A percentile compares a stretch with the other conserved stretches of the same genome.
Conservation (phyloP, 2,329 filamentous ascomycete species). For the Phyllosticta citrichinensis region DNA sequence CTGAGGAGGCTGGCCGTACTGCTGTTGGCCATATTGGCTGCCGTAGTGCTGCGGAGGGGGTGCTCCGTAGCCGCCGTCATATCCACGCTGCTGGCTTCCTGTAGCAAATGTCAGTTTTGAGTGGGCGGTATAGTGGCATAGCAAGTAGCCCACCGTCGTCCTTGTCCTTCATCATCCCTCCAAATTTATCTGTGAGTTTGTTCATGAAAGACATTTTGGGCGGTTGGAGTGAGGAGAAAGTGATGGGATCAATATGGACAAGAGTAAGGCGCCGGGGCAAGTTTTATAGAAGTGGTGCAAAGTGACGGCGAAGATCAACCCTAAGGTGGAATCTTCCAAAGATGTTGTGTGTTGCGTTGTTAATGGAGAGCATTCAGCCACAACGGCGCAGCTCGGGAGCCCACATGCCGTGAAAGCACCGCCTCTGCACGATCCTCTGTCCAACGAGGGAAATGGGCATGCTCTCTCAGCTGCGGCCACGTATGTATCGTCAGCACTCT, state of each 20-base stretch:
- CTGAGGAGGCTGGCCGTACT: constrained; percentile 19
- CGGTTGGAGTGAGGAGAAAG: not conserved
- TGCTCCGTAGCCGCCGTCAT: constrained; percentile 12
- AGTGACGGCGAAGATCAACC: not conserved
- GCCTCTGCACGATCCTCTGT: not conserved
- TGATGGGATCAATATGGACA: constrained; percentile 2
- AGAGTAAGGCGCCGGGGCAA: not conserved
- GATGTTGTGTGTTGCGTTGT: not conserved
- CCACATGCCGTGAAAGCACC: not conserved
- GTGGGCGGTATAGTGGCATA: not conserved
- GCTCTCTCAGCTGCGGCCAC: not conserved
- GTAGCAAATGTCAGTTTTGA: not conserved
- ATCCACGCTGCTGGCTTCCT: constrained; percentile 7
- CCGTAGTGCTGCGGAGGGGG: constrained; percentile 14
- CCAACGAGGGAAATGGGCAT: not conserved
- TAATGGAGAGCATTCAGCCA: not conserved
- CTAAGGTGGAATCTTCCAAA: not conserved
- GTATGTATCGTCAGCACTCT: not conserved
- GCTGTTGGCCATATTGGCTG: constrained; percentile 18
- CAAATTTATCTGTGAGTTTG: constrained; percentile 36
- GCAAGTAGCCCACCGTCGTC: constrained; percentile 14
- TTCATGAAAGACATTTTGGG: constrained; percentile 35
- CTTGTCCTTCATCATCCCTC: constrained; percentile 28
- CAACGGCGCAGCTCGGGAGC: not conserved
- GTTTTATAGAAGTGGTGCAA: not conserved